Evolutionary conservation across 1,284 basidiomycete species (phyloP), one percentile per base, ranked within the genome.

Genomic region (Chondrostereum purpureum): DNA sequence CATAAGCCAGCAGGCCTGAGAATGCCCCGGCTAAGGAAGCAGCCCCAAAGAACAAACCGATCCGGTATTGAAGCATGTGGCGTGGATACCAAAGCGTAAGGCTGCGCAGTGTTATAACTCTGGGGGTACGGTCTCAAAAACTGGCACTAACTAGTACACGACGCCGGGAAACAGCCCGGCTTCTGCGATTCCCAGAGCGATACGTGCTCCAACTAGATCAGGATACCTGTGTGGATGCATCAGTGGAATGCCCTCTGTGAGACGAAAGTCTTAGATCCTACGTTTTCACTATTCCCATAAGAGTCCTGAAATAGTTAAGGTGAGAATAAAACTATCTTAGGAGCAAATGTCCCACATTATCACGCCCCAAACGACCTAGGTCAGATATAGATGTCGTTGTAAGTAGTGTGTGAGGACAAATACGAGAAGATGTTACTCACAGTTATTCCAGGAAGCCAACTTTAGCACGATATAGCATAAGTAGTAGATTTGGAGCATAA

Each of bases 141-240:
- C 2, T 27, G 17, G 22, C 16, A 55, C 67, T 20, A 42, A 67
- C 64, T 82, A 84, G 58, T 81, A 85, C 0, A 75, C 73, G 5
- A 83, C 78, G 14, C 83, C 80, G 5, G 82, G 81, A 55, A 84
- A 83, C 18, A 86, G 60, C 0, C 84, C 84, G 4, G 81, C 78
- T 58, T 88, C 84, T 0, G 82, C 73, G 0, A 85, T 56, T 2
- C 85, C 84, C 2, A 86, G 72, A 46, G 67, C 76, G 4, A 79
- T 67, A 20, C 77, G 77, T 8, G 67, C 68, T n/a, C 73, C 81
- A 11, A 83, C 71, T 3, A 84, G 70, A 55, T 83, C 73, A 17
- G 70, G 72, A 54, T 80, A 84, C 42, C 78, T 82, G n/a, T n/a
- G n/a, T n/a, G n/a, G 23, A 1, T 13, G 10, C 18, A 3, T 22